Conservation (phyloP, 1,284 basidiomycete species). For the Puccinia hordei region DNA sequence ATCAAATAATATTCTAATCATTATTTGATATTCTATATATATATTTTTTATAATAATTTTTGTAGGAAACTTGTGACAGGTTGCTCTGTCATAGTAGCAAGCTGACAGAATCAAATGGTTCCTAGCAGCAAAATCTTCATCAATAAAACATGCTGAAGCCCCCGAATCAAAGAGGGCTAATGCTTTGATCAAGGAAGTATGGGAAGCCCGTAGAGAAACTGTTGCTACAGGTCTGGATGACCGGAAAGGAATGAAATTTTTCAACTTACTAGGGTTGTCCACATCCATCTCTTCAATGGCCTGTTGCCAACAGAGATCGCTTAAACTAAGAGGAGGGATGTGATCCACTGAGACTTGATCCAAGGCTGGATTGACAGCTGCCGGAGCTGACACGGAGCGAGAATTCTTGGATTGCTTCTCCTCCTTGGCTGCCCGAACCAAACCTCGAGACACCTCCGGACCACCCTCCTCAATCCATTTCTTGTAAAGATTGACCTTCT, state of each 20-base stretch:
- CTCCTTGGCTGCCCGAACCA: too few relatives aligned
- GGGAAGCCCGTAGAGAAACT: too few relatives aligned
- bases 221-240: neutral
- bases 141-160: conserved; percentile 1
- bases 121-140: neutral
- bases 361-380: neutral
- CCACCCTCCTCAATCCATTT: too few relatives aligned
- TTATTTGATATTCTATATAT: too few relatives aligned
- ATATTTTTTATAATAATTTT: too few relatives aligned
- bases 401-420: too few relatives aligned
- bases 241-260: neutral
- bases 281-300: neutral
- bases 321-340: neutral
- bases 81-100: too few relatives aligned
- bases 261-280: neutral
- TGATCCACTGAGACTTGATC: neutral
- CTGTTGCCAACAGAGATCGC: neutral
- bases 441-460: neutral
- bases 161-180: neutral
- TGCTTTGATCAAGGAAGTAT: too few relatives aligned
- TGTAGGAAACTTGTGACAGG: too few relatives aligned
- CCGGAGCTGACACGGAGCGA: too few relatives aligned
- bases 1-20: too few relatives aligned
- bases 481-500: neutral
- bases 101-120: too few relatives aligned